Evolutionary conservation across 352 stramenopile genomes (phyloP).

Genomic region (Phytophthora vignae): DNA sequence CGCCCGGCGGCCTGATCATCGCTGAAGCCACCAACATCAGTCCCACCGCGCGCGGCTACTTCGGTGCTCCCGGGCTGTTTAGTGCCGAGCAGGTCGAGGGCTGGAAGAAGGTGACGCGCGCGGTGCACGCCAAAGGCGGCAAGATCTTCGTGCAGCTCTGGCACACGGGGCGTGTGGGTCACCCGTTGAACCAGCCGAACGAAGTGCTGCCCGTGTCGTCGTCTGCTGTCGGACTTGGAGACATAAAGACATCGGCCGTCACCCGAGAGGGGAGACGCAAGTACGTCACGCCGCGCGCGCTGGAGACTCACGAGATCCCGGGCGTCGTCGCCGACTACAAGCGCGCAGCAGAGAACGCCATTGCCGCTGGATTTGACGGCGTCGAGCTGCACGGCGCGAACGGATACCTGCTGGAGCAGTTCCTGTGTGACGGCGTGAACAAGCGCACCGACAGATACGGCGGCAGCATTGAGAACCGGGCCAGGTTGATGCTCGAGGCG

Average conservation of each 20-base stretch:
- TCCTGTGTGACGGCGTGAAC: constrained; percentile 42
- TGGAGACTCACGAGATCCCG: constrained; percentile 82
- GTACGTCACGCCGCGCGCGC: constrained; percentile 63
- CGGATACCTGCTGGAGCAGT: constrained; percentile 42
- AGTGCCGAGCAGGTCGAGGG: constrained; percentile 48
- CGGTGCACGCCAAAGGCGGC: constrained; percentile 79
- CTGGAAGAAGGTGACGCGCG: constrained; percentile 65
- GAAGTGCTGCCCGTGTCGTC: constrained; percentile 57
- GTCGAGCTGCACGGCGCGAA: constrained; percentile 44
- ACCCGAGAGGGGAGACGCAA: constrained; percentile 44
- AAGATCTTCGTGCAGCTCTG: constrained; percentile 89
- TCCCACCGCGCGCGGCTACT: constrained; percentile 43
- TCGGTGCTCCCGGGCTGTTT: constrained; percentile 57
- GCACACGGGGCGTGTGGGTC: constrained; percentile 77
- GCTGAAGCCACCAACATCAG: constrained; percentile 70
- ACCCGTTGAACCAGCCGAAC: constrained; percentile 64
- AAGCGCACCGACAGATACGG: constrained; percentile 50
- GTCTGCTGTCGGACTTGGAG: constrained; percentile 39
- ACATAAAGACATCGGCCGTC: constrained; percentile 38
- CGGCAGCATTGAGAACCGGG: constrained; percentile 83
- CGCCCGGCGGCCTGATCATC: constrained; percentile 63
- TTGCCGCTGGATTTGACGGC: constrained; percentile 38
- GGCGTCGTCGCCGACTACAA: constrained; percentile 41
- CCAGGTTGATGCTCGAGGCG: constrained; percentile 69
- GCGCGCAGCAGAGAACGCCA: constrained; percentile 38